Evolutionary conservation across 345 rosid species (phyloP).

Genomic region (Crucihimalaya himalaica): DNA sequence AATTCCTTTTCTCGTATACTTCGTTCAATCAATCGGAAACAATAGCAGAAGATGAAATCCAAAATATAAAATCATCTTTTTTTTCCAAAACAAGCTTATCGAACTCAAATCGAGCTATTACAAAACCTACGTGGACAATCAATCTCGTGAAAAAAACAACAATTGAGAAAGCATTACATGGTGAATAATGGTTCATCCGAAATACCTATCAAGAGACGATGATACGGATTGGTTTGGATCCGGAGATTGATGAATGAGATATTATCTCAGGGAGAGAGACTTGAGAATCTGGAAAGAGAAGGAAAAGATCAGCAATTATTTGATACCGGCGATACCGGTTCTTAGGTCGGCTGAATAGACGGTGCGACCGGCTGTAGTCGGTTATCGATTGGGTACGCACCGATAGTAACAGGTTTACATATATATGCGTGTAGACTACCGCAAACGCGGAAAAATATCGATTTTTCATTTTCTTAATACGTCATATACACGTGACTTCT

Average conservation of each 20-base stretch:
- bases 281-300: slow-evolving; percentile 25
- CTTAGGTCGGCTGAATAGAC: slow-evolving; percentile 9
- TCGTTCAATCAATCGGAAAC: neutral
- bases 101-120: slow-evolving; percentile 6
- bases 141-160: neutral
- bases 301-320: slow-evolving; percentile 24
- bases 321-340: slow-evolving; percentile 47
- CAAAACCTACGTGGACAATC: slow-evolving; percentile 1
- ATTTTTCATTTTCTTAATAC: neutral
- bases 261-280: too few relatives aligned
- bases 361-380: slow-evolving; percentile 48
- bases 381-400: slow-evolving; percentile 32
- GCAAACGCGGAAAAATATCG: slow-evolving; percentile 26
- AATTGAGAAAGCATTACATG: slow-evolving; percentile 1
- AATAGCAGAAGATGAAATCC: neutral
- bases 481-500: neutral
- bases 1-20: neutral
- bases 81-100: slow-evolving; percentile 3
- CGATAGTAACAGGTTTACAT: slow-evolving; percentile 12
- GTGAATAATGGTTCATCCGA: slow-evolving; percentile 2
- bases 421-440: neutral
- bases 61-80: neutral
- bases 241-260: slow-evolving; percentile 31
- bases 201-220: slow-evolving; percentile 25
- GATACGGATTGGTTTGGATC: slow-evolving; percentile 19